Evolutionary conservation across 2,329 filamentous ascomycete genomes (phyloP), one percentile per base, ranked within the genome.

Genomic region (Tolypocladium tropicale): DNA sequence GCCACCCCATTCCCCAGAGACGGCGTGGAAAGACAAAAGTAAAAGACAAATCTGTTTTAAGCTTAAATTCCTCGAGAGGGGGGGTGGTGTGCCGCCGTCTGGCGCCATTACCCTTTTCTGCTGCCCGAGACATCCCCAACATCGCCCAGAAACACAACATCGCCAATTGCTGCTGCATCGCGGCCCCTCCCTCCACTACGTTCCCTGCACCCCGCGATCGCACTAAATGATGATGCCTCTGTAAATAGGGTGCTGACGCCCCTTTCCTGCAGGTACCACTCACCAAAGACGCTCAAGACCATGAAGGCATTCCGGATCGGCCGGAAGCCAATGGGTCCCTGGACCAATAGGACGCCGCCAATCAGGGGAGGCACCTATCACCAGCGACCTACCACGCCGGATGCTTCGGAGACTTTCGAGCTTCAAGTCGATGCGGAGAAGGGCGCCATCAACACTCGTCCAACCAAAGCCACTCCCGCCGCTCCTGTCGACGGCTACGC

Each of bases 271-370:
- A 85, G 82, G 60, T 85, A 83, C 67, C 83, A 86, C 65, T 77
- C 74, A 41, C 69, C 72, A 43, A 69, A 73, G 55, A 81, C 81
- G 16, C 67, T 83, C 33, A 72, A 74, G 52, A 78, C 76, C 53
- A 84, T 86, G 80, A 79, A 77, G 66, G 75, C 77, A 62, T 84
- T 78, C 69, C 80, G 79, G 62, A 82, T 86, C 62, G 83, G 82
- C 62, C 78, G 76, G 63, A 78, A 76, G 64, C 72, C 79, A 51
- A 64, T 70, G 55, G 75, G 78, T 59, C 76, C 76, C 39, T 86
- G 82, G 82, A 68, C 70, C 58, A 83, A 82, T 69, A 73, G 78
- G 61, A 78, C 76, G 61, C 82, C 83, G 55, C 83, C 83, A 60
- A 84, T 85, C 58, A 75, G 78, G 64, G 75, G 77, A 43, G 76